These are phyloP conservation scores for Talaromyces piceae DNA, from an alignment of 2,329 filamentous ascomycete genomes.

Conservation along the genomic window DNA sequence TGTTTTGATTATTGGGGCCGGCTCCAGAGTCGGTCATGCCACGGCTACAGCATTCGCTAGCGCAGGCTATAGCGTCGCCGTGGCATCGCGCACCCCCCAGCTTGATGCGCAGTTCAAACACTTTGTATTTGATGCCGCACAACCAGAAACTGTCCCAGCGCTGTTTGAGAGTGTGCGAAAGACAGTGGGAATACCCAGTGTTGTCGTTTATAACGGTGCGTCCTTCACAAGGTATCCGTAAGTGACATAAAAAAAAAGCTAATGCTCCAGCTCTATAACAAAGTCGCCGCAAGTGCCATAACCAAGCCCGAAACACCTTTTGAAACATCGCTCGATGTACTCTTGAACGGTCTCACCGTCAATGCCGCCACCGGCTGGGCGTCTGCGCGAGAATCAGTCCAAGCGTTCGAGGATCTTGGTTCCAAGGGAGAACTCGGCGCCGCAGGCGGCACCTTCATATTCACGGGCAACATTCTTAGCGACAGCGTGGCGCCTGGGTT, in stretches of 20 bases:
- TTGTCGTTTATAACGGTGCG: conserved; percentile 1
- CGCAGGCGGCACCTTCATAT: conserved; percentile 1
- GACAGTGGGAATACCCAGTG: neutral
- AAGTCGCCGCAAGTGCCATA: neutral
- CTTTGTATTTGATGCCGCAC: neutral
- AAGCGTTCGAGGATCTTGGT: neutral
- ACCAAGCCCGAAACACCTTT: conserved; percentile 1
- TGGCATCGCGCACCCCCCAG: neutral
- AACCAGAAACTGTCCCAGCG: neutral
- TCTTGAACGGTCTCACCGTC: neutral
- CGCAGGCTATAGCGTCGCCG: neutral
- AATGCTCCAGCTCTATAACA: neutral
- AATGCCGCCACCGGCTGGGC: neutral
- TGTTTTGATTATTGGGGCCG: neutral
- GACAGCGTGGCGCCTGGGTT: neutral
- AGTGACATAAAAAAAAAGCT: neutral
- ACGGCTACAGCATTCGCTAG: neutral
- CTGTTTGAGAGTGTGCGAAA: neutral
- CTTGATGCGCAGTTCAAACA: neutral
- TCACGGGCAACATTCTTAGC: neutral
- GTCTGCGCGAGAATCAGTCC: neutral
- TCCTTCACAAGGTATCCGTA: neutral
- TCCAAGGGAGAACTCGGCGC: neutral
- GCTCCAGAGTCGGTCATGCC: neutral
- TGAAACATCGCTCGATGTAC: neutral